These are phyloP conservation scores for Ceratocystis albifundus DNA, from an alignment of 2,329 filamentous ascomycete genomes.

Conservation along the genomic window DNA sequence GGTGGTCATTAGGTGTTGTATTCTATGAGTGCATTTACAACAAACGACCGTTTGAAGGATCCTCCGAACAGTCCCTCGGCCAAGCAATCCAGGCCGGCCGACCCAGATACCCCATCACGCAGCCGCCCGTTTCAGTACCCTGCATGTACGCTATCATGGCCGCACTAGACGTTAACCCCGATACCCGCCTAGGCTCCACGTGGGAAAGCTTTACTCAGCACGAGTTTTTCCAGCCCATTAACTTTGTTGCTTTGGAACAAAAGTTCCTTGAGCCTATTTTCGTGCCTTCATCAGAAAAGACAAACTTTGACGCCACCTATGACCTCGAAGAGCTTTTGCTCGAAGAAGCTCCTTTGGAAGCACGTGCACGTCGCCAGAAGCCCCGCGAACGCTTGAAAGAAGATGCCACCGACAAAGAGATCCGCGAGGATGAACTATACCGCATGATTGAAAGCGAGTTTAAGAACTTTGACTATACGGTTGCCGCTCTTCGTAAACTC, in stretches of 20 bases:
- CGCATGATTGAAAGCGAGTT: slow-evolving; percentile 91
- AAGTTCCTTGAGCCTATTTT: slow-evolving; percentile 90
- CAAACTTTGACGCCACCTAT: slow-evolving; percentile 97
- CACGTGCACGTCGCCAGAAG: slow-evolving; percentile 83
- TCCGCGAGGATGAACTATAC: slow-evolving; percentile 86
- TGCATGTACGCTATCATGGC: slow-evolving; percentile 83
- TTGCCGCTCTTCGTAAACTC: slow-evolving; percentile 45
- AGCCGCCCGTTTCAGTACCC: slow-evolving; percentile 74
- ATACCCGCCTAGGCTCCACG: slow-evolving; percentile 69
- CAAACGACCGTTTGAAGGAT: slow-evolving; percentile 92
- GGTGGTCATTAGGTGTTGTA: slow-evolving; percentile 97
- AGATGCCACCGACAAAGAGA: slow-evolving; percentile 89
- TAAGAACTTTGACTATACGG: slow-evolving; percentile 87
- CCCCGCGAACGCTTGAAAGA: slow-evolving; percentile 83
- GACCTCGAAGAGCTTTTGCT: slow-evolving; percentile 87
- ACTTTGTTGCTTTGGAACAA: slow-evolving; percentile 72
- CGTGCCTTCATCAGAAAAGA: slow-evolving; percentile 89
- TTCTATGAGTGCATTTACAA: slow-evolving; percentile 99
- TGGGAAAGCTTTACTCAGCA: slow-evolving; percentile 80
- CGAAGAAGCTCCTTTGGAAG: slow-evolving; percentile 90
- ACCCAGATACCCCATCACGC: slow-evolving; percentile 84
- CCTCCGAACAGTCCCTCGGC: slow-evolving; percentile 67
- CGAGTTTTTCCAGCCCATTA: slow-evolving; percentile 75
- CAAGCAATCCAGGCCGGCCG: slow-evolving; percentile 69
- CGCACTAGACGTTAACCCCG: slow-evolving; percentile 67